These are phyloP conservation scores for Spergularia azorica DNA, from an alignment of 179 eudicot species.

Conservation along the genomic window DNA sequence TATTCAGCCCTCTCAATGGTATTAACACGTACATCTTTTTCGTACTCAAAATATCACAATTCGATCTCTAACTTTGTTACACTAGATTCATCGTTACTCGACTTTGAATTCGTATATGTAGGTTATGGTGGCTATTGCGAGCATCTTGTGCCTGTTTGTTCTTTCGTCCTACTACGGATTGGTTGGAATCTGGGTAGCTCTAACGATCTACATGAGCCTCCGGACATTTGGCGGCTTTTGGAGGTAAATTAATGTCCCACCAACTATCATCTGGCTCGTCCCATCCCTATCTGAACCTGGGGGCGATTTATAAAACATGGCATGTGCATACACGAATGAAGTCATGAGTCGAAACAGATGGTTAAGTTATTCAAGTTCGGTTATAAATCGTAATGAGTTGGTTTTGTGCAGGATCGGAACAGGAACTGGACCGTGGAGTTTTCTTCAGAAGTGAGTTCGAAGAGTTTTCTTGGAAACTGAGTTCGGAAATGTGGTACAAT, in stretches of 20 bases:
- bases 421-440: slow-evolving; percentile 80
- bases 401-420: slow-evolving; percentile 67
- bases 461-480: no score
- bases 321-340: no score
- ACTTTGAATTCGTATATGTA: slow-evolving; percentile 18
- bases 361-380: neutral
- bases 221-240: slow-evolving; percentile 74
- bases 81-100: neutral
- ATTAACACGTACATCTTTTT: neutral
- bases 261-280: neutral
- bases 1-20: slow-evolving; percentile 83
- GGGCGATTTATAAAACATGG: neutral
- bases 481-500: no score
- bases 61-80: neutral
- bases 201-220: slow-evolving; percentile 73
- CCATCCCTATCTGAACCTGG: no score
- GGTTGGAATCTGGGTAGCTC: slow-evolving; percentile 75
- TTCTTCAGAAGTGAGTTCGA: slow-evolving; percentile 46
- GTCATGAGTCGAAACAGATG: no score
- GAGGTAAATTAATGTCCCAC: slow-evolving; percentile 46
- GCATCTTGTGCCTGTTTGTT: slow-evolving; percentile 51
- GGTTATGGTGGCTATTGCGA: slow-evolving; percentile 66
- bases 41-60: neutral
- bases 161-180: slow-evolving; percentile 58
- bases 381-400: neutral